Base-by-base conservation (phyloP, 495 filamentous ascomycete genomes). In the Umbilicaria muhlenbergii region DNA sequence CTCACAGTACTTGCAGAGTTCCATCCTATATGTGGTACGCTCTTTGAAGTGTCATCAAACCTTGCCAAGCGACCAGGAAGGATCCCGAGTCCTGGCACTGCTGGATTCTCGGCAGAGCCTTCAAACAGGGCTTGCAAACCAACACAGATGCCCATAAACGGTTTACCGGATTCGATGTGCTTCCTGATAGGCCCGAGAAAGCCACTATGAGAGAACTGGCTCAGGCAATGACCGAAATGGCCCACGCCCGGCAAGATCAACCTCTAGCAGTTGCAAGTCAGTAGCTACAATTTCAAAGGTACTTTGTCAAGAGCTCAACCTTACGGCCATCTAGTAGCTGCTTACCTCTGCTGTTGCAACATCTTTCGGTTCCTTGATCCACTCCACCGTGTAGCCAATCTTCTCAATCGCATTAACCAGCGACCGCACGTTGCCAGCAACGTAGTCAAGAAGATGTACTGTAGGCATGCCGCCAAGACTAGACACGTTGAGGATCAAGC, bases 11-110 rank as follows among this genome's bases (percentile, higher is more conserved):
- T 73, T 34, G 91, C 91, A 28, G 78, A 86, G 56, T 98, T 98
- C 91, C 91, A 98, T 12, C 91, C 91, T 54, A 98, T 98, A 57
- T 96, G 92, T 21, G 91, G 91, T 24, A 98, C 91, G 32, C 89
- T 77, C 57, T 98, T 98, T 16, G 75, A 67, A 17, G 49, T 48
- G 53, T 84, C 77, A 51, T 84, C 64, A 62, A 98, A 96, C 41
- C 80, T 79, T 52, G 72, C 66, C 49, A 98, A 73, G 15, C 58
- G 64, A 33, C 75, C 75, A 14, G 80, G 77, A 41, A 96, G 73
- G 17, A 94, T 31, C 0, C 79, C 78, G 28, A 96, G 64, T 1
- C 91, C 91, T 2, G 75, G 60, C 14, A 81, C 74, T 14, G 69
- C 58, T 13, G 77, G 63, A 43, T 82, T 74, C 56, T 98, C 91